Evolutionary conservation across 257 asterid genomes (phyloP).

Genomic region (Schizonepeta tenuifolia): DNA sequence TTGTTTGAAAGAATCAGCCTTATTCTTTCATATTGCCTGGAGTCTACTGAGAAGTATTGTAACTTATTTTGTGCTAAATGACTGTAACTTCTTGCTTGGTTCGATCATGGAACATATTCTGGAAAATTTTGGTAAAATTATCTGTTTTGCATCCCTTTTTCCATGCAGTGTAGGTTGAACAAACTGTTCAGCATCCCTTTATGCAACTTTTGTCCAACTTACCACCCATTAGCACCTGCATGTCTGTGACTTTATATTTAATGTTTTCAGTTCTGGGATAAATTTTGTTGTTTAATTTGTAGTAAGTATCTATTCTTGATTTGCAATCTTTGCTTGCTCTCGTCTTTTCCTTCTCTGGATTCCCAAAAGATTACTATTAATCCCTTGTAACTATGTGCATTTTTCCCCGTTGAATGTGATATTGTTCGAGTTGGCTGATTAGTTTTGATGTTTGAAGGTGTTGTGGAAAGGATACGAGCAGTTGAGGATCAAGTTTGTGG

Average conservation of each 20-base stretch:
- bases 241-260: not conserved
- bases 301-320: not conserved
- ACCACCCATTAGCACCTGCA: not conserved
- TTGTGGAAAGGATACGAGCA: constrained; percentile 69
- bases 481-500: constrained; percentile 28
- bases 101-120: not conserved
- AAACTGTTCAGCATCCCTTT: not conserved
- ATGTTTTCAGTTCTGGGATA: not conserved
- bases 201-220: not conserved
- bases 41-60: not conserved
- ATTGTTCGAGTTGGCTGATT: constrained; percentile 7
- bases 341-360: not conserved
- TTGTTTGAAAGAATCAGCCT: not conserved
- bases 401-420: not conserved
- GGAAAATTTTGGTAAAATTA: not conserved
- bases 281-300: not conserved
- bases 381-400: not conserved
- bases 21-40: not conserved
- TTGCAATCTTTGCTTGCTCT: not conserved
- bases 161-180: not conserved
- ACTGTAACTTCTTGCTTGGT: not conserved
- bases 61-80: not conserved
- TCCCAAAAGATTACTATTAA: not conserved
- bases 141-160: not conserved
- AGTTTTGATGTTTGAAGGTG: constrained; percentile 50